Evolutionary conservation across 208 protist genomes (phyloP), one percentile per base, ranked within the genome.

Genomic region (Polymyxa betae): DNA sequence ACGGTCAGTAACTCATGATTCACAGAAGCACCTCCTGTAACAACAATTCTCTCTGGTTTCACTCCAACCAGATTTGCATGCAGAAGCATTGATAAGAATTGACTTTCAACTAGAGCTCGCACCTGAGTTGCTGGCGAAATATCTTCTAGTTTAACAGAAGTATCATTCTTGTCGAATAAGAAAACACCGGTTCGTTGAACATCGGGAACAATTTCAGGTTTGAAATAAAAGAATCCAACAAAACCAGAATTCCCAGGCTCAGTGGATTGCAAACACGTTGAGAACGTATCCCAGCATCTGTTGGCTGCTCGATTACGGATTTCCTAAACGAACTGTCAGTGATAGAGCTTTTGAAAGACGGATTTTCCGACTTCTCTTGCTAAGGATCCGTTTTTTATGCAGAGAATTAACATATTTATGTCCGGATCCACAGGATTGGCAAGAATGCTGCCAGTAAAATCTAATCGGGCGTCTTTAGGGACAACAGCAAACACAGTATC

Each of bases 401-500:
- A 40, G 77, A 40, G 35, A 16, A 88, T 88, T 16, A n/a, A 16
- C 77, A 88, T n/a, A 29, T 77, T 77, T 24, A n/a, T n/a, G 20
- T 16, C 46, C 16, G 77, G 77, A 29, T 88, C 20, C 20, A 16
- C 16, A 16, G 77, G 77, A 29, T 68, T 88, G 77, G 40, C 24
- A 29, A 88, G 77, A 68, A 88, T 77, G 77, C 24, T 16, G 16
- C 77, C 77, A 16, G 16, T n/a, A 24, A 16, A 68, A 68, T 40
- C 46, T 16, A 68, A 24, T n/a, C n/a, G n/a, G n/a, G n/a, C n/a
- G n/a, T n/a, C n/a, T 49, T 16, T 29, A 32, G 54, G 54, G 54
- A 66, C 54, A 24, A 88, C 35, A 24, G 77, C 77, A 29, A 88
- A 29, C 16, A 88, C 77, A 77, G 77, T 88, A n/a, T 88, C 77